Conservation (phyloP, 2,329 filamentous ascomycete genomes). For the Capronia epimyces region DNA sequence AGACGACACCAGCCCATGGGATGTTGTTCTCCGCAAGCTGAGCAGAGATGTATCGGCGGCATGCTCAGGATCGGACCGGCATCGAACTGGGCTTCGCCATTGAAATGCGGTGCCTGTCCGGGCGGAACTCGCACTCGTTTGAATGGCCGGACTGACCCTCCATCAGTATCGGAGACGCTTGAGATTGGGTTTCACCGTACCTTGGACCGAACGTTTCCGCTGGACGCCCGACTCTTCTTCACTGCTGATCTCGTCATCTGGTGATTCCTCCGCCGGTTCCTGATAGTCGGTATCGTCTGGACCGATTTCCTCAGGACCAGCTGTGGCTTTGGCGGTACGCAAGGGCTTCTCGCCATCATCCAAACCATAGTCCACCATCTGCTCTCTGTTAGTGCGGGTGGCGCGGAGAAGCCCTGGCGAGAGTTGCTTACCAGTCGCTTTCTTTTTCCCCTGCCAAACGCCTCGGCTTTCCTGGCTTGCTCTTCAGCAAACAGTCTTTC, state of each 20-base stretch:
- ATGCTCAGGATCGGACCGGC: slow-evolving; percentile 15
- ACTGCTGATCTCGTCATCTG: slow-evolving; percentile 34
- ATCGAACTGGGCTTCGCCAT: slow-evolving; percentile 20
- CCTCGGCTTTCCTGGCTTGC: slow-evolving; percentile 61
- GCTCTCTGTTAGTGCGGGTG: slow-evolving; percentile 6
- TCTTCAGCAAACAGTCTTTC: slow-evolving; percentile 72
- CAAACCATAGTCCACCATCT: slow-evolving; percentile 26
- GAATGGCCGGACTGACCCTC: slow-evolving; percentile 35
- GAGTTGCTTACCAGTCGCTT: slow-evolving; percentile 51
- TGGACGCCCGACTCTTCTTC: slow-evolving; percentile 30
- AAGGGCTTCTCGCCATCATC: slow-evolving; percentile 11
- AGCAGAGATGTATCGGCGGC: slow-evolving; percentile 39
- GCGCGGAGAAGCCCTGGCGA: too few species aligned
- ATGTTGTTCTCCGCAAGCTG: slow-evolving; percentile 53
- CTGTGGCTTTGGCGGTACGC: slow-evolving; percentile 1
- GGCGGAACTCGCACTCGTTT: slow-evolving; percentile 34
- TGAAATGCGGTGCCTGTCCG: slow-evolving; percentile 28
- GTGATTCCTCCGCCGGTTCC: slow-evolving; percentile 49
- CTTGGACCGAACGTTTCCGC: slow-evolving; percentile 16
- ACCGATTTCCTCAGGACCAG: slow-evolving; percentile 26
- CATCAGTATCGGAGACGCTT: slow-evolving; percentile 15
- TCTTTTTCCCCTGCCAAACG: slow-evolving; percentile 80
- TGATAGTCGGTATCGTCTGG: slow-evolving; percentile 19
- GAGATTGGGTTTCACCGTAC: slow-evolving; percentile 13
- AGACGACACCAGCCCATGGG: slow-evolving; percentile 55